Base-by-base conservation (phyloP, 2,329 filamentous ascomycete genomes). In the Mollisia scopiformis region DNA sequence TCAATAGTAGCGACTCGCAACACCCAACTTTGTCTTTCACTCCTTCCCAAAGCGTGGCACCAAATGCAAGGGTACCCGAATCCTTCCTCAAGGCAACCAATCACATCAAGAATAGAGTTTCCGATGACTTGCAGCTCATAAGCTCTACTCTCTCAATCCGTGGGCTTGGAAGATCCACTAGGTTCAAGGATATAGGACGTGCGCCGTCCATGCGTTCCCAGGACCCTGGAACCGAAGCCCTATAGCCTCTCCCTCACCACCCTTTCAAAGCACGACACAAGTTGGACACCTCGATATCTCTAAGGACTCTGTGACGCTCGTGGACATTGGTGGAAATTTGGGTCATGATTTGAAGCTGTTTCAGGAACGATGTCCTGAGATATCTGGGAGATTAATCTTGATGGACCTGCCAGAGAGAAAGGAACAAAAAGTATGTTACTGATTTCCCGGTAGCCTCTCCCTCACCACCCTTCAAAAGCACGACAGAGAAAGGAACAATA, bases 341-440 rank as follows among this genome's bases (percentile, higher is more conserved):
- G 64, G 64, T 6, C 57, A 62, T 25, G 64, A 66, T 51, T 50
- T 66, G 31, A 59, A 65, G 46, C 16, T 55, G 35, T 67, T 68
- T 57, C 35, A 52, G 33, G 51, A 60, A n/a, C n/a, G 46, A 10
- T 61, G 53, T 28, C 57, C 57, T 5, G 51, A 64, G 7, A 25
- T 62, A 10, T 59, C 63, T 0, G 66, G 69, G 21, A 39, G 55
- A 41, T 57, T 70, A 2, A 54, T 70, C 0, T 52, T 71, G 7
- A 64, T 66, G n/a, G n/a, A n/a, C n/a, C n/a, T n/a, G n/a, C n/a
- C n/a, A n/a, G n/a, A n/a, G n/a, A n/a, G n/a, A n/a, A n/a, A n/a
- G n/a, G n/a, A n/a, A n/a, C n/a, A n/a, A n/a, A n/a, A n/a, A n/a
- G n/a, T n/a, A n/a, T n/a, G 47, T 35, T 35, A 4, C 31, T 35